Conservation (phyloP, 768 basidiomycete genomes). For the Gloeopeniophorella convolvens region DNA sequence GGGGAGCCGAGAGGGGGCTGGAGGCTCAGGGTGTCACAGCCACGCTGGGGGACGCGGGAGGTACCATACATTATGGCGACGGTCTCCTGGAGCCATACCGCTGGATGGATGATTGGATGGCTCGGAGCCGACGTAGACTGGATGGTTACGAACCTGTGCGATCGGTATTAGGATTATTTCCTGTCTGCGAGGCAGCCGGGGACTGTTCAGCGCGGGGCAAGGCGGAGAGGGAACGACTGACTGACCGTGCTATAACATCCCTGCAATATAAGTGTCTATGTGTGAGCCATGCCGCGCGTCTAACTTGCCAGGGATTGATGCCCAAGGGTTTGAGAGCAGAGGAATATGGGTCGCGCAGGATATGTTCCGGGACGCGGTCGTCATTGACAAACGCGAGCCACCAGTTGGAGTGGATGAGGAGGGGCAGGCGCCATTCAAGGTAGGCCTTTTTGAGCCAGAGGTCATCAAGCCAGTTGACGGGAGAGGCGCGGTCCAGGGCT, state of each 20-base stretch:
- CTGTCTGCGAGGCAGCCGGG: constrained; percentile 38
- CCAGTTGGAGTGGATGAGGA: constrained; percentile 92
- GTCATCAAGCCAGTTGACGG: constrained; percentile 90
- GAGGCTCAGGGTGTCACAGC: constrained; percentile 58
- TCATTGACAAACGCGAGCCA: constrained; percentile 87
- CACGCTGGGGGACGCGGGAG: constrained; percentile 62
- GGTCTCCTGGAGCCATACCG: constrained; percentile 57
- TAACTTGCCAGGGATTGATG: constrained; percentile 77
- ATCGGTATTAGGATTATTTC: constrained; percentile 65
- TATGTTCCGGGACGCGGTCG: constrained; percentile 43
- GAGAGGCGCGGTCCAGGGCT: constrained; percentile 79
- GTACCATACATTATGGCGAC: constrained; percentile 66
- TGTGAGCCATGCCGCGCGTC: constrained; percentile 77
- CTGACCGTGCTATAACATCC: constrained; percentile 55
- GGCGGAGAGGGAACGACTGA: constrained; percentile 5
- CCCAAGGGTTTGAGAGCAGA: constrained; percentile 19
- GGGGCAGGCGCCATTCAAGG: constrained; percentile 77
- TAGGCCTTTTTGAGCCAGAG: constrained; percentile 89
- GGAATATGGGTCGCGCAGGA: constrained; percentile 23
- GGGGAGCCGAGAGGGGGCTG: constrained; percentile 39
- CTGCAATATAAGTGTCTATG: constrained; percentile 71
- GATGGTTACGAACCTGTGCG: constrained; percentile 48
- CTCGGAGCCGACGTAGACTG: background rate
- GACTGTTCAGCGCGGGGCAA: background rate
- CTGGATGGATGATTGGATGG: constrained; percentile 21